Evolutionary conservation across 192 early-diverging fungal genomes (phyloP).

Genomic region (Spizellomyces punctatus): DNA sequence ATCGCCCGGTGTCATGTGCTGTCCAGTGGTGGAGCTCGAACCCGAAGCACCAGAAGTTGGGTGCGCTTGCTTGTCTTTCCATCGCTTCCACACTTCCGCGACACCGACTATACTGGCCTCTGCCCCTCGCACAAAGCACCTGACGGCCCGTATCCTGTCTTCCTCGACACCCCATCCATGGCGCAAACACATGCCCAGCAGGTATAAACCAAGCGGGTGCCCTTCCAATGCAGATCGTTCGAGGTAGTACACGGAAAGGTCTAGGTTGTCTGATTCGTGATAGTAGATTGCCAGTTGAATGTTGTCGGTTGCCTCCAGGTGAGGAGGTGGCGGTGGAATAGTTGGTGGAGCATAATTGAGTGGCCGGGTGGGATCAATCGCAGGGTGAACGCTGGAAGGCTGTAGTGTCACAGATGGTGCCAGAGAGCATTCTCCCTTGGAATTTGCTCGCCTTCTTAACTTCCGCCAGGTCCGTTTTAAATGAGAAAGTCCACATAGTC

Average conservation of each 20-base stretch:
- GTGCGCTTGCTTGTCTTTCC: not conserved
- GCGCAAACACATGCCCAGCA: conserved; percentile 23
- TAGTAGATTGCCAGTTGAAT: conserved; percentile 29
- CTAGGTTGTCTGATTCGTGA: conserved; percentile 24
- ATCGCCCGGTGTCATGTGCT: not conserved
- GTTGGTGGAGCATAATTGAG: not conserved
- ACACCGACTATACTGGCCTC: conserved; percentile 8
- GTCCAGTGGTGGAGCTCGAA: not conserved
- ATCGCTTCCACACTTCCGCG: not conserved
- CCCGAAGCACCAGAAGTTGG: not conserved
- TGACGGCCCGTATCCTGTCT: conserved; percentile 6
- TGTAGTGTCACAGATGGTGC: not conserved
- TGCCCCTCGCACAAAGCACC: conserved; percentile 8
- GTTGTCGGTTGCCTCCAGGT: conserved; percentile 22
- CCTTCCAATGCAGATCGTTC: conserved; percentile 15
- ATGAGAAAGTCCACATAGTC: not conserved
- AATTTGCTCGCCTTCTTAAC: not conserved
- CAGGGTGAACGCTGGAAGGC: not conserved
- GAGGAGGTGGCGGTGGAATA: conserved; percentile 7
- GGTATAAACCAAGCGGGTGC: conserved; percentile 22
- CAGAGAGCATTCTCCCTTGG: not conserved
- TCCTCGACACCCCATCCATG: conserved; percentile 31
- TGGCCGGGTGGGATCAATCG: not conserved
- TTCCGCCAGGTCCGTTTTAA: not conserved
- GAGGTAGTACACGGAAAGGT: conserved; percentile 21